Base-by-base conservation (phyloP, 139 green algal species). In the Chlamydomonas applanata region DNA sequence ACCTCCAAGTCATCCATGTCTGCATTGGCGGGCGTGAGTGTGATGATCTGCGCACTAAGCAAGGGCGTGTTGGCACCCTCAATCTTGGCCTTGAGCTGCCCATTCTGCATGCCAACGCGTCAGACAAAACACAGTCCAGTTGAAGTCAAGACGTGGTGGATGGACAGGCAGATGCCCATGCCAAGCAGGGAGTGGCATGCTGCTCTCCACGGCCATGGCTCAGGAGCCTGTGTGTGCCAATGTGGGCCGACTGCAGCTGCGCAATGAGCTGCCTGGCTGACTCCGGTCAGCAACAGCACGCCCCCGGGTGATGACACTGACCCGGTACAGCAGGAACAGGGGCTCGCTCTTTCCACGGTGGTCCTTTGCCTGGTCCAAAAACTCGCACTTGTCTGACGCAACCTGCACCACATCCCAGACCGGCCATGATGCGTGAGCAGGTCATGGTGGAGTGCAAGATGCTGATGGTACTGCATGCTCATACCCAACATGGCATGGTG, bases 1-100 rank as follows among this genome's bases (percentile, higher is more conserved):
- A 89, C 87, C 77, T 87, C 83, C 33, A 88, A 57, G 29, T 92
- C 87, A 71, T 92, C 87, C 34, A 85, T 75, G 25, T 89, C 83
- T 22, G 87, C 81, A 54, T 85, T 88, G 35, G 80, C 75, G 20
- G 85, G 85, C 32, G 83, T 89, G 0, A 88, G 61, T 54, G 85
- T 45, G 1, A 82, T 33, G 1, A 90, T 82, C 22, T 80, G 79
- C 36, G 57, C 61, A 33, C 67, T 78, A 4, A 92, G 69, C 7
- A 65, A 19, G 0, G 87, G 87, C 14, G 86, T 83, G 59, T 92
- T 84, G 27, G 85, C 85, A 0, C 87, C 87, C 20, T 83, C 73
- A 3, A 92, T 73, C 30, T 75, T 81, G 4, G 72, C 69, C 73
- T 90, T 92, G 16, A 89, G 44, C 40, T 83, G 77, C 13, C 87